These are phyloP conservation scores for Cocos nucifera DNA, from an alignment of 176 grass and related monocot genomes.

Conservation along the genomic window DNA sequence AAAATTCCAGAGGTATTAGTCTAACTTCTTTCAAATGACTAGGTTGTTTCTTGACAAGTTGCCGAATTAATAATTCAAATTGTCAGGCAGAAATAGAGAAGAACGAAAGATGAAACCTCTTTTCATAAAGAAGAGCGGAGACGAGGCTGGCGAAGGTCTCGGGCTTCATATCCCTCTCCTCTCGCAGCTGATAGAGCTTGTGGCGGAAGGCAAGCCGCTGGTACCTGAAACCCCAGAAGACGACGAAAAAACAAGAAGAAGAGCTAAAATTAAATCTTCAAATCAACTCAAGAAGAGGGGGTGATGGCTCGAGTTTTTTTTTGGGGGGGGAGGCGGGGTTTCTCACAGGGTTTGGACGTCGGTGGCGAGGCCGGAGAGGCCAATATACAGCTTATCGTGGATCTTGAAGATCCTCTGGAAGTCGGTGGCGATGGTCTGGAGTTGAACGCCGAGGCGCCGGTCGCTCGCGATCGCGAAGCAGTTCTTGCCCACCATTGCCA, in stretches of 20 bases:
- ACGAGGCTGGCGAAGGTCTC: slow-evolving; percentile 76
- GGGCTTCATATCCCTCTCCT: slow-evolving; percentile 94
- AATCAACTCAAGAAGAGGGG: neutral
- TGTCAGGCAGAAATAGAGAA: too few relatives aligned
- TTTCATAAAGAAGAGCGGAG: slow-evolving; percentile 74
- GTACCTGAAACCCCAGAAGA: slow-evolving; percentile 25
- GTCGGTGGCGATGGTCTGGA: slow-evolving; percentile 89
- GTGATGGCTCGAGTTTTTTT: too few relatives aligned
- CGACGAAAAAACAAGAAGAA: neutral
- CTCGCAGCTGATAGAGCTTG: slow-evolving; percentile 62
- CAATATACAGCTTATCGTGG: slow-evolving; percentile 89
- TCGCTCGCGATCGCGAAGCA: slow-evolving; percentile 98
- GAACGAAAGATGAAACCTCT: slow-evolving; percentile 34
- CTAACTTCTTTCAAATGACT: too few relatives aligned
- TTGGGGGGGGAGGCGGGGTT: neutral
- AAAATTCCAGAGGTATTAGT: too few relatives aligned
- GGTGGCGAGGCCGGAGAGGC: slow-evolving; percentile 82
- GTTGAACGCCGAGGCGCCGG: slow-evolving; percentile 74
- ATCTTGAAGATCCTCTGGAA: slow-evolving; percentile 92
- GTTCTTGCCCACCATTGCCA: slow-evolving; percentile 98
- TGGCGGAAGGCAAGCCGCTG: slow-evolving; percentile 69
- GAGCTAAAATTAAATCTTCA: too few relatives aligned
- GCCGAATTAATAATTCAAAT: too few relatives aligned
- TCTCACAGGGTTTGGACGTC: slow-evolving; percentile 83
- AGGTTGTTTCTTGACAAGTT: too few relatives aligned